These are phyloP conservation scores for Suillus hirtellus DNA, from an alignment of 768 basidiomycete species.

Conservation along the genomic window DNA sequence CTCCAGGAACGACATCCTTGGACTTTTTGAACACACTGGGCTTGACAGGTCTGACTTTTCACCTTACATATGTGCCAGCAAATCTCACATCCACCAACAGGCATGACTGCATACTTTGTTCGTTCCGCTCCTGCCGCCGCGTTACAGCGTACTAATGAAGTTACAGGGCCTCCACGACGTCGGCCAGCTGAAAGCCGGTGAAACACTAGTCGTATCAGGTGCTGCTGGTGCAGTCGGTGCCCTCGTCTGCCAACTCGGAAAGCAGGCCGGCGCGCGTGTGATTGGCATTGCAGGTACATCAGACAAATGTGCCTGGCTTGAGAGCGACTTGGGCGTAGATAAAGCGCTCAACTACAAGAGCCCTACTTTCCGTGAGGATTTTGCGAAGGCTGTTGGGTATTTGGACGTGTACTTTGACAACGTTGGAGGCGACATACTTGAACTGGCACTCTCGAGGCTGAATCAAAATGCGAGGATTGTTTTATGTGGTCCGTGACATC, in stretches of 20 bases:
- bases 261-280: constrained; percentile 75
- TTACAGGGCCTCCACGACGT: constrained; percentile 78
- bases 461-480: constrained; percentile 78
- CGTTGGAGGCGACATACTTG: constrained; percentile 79
- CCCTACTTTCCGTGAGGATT: constrained; percentile 64
- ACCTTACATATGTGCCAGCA: neutral
- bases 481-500: constrained; percentile 66
- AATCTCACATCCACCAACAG: constrained; percentile 35
- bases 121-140: constrained; percentile 20
- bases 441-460: constrained; percentile 71
- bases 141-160: constrained; percentile 10
- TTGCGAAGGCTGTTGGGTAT: constrained; percentile 70
- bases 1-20: constrained; percentile 60
- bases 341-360: constrained; percentile 88
- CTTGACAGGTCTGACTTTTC: constrained; percentile 51
- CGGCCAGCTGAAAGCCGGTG: constrained; percentile 78
- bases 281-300: constrained; percentile 83
- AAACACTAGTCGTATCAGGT: constrained; percentile 84
- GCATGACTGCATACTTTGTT: constrained; percentile 90
- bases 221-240: constrained; percentile 92
- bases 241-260: constrained; percentile 81
- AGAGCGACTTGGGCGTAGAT: constrained; percentile 80
- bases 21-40: constrained; percentile 87
- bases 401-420: constrained; percentile 88
- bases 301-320: constrained; percentile 88